Evolutionary conservation across 2,329 filamentous ascomycete species (phyloP), one percentile per base, ranked within the genome.

Genomic region (Aspergillus aculeatus): DNA sequence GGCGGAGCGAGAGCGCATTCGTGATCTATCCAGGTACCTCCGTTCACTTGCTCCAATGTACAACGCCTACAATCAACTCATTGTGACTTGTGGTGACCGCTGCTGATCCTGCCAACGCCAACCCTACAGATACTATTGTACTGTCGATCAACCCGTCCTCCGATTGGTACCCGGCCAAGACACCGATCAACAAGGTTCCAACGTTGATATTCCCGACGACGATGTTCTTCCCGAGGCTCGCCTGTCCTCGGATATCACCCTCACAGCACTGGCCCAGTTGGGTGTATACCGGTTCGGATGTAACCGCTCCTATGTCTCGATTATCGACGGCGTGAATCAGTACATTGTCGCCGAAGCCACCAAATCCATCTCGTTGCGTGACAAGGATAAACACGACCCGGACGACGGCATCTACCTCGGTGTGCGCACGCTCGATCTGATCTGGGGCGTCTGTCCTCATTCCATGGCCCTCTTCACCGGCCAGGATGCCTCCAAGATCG

Each of bases 261-360:
- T 85, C 29, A 83, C 81, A 1, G 80, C 80, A 2, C 75, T 85
- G 58, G 80, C 82, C 11, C 81, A 84, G 65, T 74, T 84, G 6
- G 82, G 76, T 1, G 74, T 78, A 11, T 72, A 78, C 60, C 76
- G 78, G 29, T 72, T 83, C 4, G 71, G 74, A 21, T 77, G 75
- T 5, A 72, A 73, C n/a, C 77, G 82, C 16, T 73, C 78, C 5
- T 71, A 83, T 31, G 75, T 85, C 38, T 84, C 82, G 1, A 71
- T 85, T 32, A 83, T 85, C 62, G 82, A 84, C 59, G 70, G 71
- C 7, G 71, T 74, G 3, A 70, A 75, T 57, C 82, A 85, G 62
- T 69, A 83, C 61, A 71, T 85, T 44, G 73, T 85, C 21, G 81
- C 83, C 57, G 83, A 85, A 62, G 81, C 82, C 10, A 81, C 81